phyloP scores from a whole-genome alignment of 1,284 basidiomycete genomes.

The Earliella scabrosa region DNA sequence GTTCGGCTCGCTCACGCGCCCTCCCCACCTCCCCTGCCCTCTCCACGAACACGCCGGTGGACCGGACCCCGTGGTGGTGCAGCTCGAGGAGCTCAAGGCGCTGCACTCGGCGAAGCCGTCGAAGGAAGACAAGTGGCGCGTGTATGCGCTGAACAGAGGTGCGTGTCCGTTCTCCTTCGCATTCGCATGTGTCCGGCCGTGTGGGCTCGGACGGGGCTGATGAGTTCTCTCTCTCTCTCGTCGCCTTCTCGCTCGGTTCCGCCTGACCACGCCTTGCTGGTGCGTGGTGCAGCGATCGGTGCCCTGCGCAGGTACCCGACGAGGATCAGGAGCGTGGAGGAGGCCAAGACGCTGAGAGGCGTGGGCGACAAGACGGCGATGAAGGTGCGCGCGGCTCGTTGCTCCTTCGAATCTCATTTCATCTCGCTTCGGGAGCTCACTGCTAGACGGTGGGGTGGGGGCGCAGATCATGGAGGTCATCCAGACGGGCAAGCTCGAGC shows the following conservation, averaged over 20 bases:
- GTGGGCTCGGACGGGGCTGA: not conserved
- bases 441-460: no score
- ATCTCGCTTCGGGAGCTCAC: not conserved
- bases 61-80: not conserved
- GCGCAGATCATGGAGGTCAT: constrained; percentile 80
- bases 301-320: constrained; percentile 53
- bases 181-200: no score
- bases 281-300: constrained; percentile 9
- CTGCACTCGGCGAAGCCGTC: constrained; percentile 61
- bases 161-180: no score
- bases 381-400: constrained; percentile 54
- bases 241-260: no score
- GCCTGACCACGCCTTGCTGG: not conserved
- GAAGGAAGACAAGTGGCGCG: constrained; percentile 66
- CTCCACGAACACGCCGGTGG: no score
- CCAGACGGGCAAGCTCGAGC: constrained; percentile 64
- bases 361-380: constrained; percentile 77
- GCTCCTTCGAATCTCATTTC: not conserved
- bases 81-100: constrained; percentile 66
- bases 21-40: no score
- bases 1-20: not conserved
- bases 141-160: constrained; percentile 67
- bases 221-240: not conserved
- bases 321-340: constrained; percentile 62
- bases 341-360: constrained; percentile 68